A percentile compares a stretch with the other conserved stretches of the same genome.
Conservation (phyloP, 2,329 filamentous ascomycete species). For the Penicillium crustosum region DNA sequence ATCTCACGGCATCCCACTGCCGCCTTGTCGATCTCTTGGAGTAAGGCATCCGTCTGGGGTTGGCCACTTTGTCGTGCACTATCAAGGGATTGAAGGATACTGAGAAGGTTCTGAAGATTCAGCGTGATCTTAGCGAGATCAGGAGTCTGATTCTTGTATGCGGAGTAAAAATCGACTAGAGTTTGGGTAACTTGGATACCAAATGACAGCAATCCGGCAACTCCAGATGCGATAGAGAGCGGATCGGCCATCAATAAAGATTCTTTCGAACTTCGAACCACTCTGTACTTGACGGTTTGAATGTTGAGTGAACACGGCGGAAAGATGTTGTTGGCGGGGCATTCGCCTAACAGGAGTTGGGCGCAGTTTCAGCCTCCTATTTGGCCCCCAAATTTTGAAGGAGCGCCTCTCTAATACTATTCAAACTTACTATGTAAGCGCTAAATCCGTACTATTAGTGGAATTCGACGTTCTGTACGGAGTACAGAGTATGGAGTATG, state of each 20-base stretch:
- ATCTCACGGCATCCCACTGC: conserved; percentile 3
- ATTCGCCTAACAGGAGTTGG: not conserved
- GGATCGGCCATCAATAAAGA: conserved; percentile 24
- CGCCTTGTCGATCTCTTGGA: conserved; percentile 3
- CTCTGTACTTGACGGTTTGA: not conserved
- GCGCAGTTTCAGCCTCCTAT: not conserved
- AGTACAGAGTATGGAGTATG: too few species aligned
- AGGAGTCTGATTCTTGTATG: conserved; percentile 27
- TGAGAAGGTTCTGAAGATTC: conserved; percentile 8
- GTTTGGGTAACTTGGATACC: conserved; percentile 37
- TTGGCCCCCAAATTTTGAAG: not conserved
- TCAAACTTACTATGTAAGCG: not conserved
- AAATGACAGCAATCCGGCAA: conserved; percentile 39
- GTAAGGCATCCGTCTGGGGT: not conserved
- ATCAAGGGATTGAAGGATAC: conserved; percentile 4
- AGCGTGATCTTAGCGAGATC: conserved; percentile 25
- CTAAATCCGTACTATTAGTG: not conserved
- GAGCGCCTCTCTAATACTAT: not conserved
- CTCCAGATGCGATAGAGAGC: conserved; percentile 30
- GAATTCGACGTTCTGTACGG: too few species aligned
- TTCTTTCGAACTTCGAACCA: too few species aligned
- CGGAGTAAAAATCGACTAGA: conserved; percentile 37
- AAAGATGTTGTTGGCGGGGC: not conserved
- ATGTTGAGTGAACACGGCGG: not conserved
- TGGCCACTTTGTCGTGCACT: not conserved